A percentile compares a stretch with the other conserved stretches of the same genome.
Conservation (phyloP, 1,284 basidiomycete species). For the Cryptococcus sp. region DNA sequence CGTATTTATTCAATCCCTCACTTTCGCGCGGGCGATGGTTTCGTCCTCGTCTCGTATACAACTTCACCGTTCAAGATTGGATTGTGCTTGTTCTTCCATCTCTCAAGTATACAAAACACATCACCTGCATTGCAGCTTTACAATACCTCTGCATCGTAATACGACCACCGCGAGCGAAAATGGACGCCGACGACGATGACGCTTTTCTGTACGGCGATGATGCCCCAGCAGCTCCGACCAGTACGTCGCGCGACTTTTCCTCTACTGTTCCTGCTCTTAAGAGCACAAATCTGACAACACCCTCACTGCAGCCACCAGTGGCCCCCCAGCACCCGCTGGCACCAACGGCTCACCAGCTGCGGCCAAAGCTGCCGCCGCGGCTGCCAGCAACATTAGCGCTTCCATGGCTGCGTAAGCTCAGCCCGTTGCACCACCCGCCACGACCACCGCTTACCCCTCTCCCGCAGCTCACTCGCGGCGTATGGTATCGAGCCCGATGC, state of each 20-base stretch:
- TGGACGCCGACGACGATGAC: conserved; percentile 48
- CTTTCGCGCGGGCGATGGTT: too few relatives aligned
- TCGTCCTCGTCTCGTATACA: too few relatives aligned
- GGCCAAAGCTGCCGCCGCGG: neutral
- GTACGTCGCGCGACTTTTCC: neutral
- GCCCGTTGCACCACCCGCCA: neutral
- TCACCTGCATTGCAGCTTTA: too few relatives aligned
- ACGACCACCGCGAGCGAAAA: too few relatives aligned
- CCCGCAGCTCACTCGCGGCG: conserved; percentile 37
- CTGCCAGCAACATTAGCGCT: conserved; percentile 18
- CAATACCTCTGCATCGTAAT: too few relatives aligned
- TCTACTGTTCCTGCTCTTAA: neutral
- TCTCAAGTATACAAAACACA: too few relatives aligned
- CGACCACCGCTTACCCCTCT: neutral
- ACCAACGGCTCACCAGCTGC: neutral
- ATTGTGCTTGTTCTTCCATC: too few relatives aligned
- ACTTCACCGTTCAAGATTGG: too few relatives aligned
- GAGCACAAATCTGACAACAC: neutral
- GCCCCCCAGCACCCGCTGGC: neutral
- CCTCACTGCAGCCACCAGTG: neutral
- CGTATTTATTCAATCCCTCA: too few relatives aligned
- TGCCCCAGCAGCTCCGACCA: neutral
- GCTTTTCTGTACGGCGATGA: conserved; percentile 47
- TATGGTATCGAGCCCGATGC: conserved; percentile 41
- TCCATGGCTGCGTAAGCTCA: conserved; percentile 24